Base-by-base conservation (phyloP, 2,329 filamentous ascomycete species). In the Aspergillus niger region DNA sequence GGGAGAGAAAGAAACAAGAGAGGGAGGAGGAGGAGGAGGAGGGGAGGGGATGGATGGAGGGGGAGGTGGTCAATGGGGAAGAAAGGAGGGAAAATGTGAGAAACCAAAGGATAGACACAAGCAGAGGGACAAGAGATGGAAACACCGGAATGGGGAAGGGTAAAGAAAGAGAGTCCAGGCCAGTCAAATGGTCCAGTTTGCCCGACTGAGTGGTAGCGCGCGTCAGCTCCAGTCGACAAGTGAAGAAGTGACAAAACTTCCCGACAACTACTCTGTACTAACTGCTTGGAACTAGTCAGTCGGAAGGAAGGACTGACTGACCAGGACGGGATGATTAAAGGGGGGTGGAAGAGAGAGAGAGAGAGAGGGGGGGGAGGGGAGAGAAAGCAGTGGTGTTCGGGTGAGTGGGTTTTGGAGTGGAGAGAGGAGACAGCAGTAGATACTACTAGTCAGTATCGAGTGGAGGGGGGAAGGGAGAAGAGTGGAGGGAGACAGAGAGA, bases 101-200 rank as follows among this genome's bases (percentile, higher is more conserved):
- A 22, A 44, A 44, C 17, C 41, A 44, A 44, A 44, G 41, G 41
- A 44, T 44, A 44, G 41, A 44, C 41, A 22, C 20, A 44, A n/a
- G 20, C 20, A 20, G 11, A 36, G 10, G 13, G 32, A 36, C 6
- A 41, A 28, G 36, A 38, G 26, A 24, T 20, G 28, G 51, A 41
- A 39, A 39, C 28, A 52, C 17, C 10, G 49, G 36, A 17, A 39
- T 28, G 11, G 49, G 22, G 15, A 24, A 17, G 17, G 8, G 36
- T 2, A 24, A 32, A 38, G 50, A 22, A 20, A 52, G 36, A 52
- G 38, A 55, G 55, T 57, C 55, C 55, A 57, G 55, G 55, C 55
- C 57, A 55, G 58, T 56, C 49, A 56, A 36, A 47, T 53, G 47
- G 44, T 38, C 53, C 55, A 28, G 43, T 20, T 47, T 61, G 26